Evolutionary conservation across 257 asterid species (phyloP).

Genomic region (Nicotiana attenuata): DNA sequence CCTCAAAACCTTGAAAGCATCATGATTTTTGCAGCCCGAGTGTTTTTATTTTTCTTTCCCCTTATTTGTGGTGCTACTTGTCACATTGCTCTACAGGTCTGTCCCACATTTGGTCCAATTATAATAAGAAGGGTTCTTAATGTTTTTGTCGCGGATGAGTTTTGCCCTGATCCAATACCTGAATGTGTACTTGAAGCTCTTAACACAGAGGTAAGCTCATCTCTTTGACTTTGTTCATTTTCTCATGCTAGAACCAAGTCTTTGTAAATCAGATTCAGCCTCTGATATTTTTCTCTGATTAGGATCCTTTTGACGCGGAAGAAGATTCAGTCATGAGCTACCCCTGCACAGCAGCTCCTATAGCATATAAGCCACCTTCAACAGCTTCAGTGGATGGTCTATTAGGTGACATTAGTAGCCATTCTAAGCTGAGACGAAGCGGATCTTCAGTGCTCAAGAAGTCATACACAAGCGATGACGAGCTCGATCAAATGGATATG

Average conservation of each 20-base stretch:
- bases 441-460: constrained; percentile 49
- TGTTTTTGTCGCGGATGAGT: constrained; percentile 79
- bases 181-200: constrained; percentile 53
- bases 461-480: constrained; percentile 79
- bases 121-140: constrained; percentile 62
- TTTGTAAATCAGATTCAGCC: not conserved
- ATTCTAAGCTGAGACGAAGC: constrained; percentile 34
- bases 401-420: constrained; percentile 55
- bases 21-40: not conserved
- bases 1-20: not conserved
- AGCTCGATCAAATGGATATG: constrained; percentile 64
- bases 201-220: constrained; percentile 51
- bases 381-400: constrained; percentile 47
- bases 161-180: constrained; percentile 79
- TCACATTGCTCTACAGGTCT: constrained; percentile 42
- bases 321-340: constrained; percentile 34
- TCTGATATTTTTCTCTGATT: constrained; percentile 6
- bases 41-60: not conserved
- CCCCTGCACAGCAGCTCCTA: constrained; percentile 58
- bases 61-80: not conserved
- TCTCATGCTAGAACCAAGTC: not conserved
- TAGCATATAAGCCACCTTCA: constrained; percentile 60
- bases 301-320: constrained; percentile 44
- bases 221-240: not conserved
- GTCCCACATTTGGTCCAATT: constrained; percentile 67